phyloP scores from a whole-genome alignment of 1,284 basidiomycete species.

The Stygiomarasmius scandens region DNA sequence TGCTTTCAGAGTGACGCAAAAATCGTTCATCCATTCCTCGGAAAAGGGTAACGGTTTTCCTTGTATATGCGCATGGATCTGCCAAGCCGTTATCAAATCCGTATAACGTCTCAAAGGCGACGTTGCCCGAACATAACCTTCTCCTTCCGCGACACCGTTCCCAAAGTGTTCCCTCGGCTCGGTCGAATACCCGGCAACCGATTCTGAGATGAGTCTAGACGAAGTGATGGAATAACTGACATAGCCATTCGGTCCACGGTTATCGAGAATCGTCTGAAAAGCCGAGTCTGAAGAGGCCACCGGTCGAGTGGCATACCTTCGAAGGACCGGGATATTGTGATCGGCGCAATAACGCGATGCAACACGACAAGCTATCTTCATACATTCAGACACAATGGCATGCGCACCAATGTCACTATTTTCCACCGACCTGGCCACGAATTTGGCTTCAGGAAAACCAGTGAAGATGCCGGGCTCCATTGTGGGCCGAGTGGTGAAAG shows the following conservation, averaged over 20 bases:
- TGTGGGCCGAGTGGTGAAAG: conserved; percentile 29
- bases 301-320: conserved; percentile 54
- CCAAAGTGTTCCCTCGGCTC: conserved; percentile 68
- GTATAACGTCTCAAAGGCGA: conserved; percentile 86
- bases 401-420: conserved; percentile 44
- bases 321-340: conserved; percentile 65
- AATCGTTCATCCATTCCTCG: conserved; percentile 22
- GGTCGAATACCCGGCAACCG: conserved; percentile 48
- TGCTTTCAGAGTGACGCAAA: conserved; percentile 1
- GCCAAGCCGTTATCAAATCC: conserved; percentile 92
- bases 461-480: conserved; percentile 45
- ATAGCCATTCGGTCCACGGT: conserved; percentile 44
- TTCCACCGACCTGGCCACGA: conserved; percentile 36
- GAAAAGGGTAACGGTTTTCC: conserved; percentile 41
- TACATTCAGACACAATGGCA: conserved; percentile 75
- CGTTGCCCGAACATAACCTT: conserved; percentile 85
- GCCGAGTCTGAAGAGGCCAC: conserved; percentile 33
- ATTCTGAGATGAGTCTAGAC: conserved; percentile 36
- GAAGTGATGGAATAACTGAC: conserved; percentile 38
- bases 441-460: conserved; percentile 62
- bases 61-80: conserved; percentile 76
- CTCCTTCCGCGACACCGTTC: conserved; percentile 70
- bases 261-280: conserved; percentile 38
- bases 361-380: conserved; percentile 82
- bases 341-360: conserved; percentile 76